Evolutionary conservation across 768 basidiomycete species (phyloP).

Genomic region (Neoboletus subvelutipes): DNA sequence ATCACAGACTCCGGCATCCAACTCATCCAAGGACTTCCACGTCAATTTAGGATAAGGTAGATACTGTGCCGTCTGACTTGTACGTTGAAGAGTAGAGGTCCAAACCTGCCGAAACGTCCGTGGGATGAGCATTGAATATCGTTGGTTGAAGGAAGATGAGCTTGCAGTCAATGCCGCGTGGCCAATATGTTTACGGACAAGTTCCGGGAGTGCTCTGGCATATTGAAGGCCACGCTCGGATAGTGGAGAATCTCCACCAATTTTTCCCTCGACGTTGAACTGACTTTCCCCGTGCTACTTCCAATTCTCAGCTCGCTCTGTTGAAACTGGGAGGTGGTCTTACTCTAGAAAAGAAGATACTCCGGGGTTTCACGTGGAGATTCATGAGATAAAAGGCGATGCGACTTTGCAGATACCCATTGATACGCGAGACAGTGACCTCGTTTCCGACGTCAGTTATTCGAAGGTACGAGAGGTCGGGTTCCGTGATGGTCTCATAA

Average conservation of each 20-base stretch:
- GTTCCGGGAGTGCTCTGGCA: slow-evolving; percentile 76
- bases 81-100: slow-evolving; percentile 96
- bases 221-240: slow-evolving; percentile 86
- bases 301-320: slow-evolving; percentile 2
- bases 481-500: slow-evolving; percentile 94
- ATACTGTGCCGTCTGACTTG: slow-evolving; percentile 82
- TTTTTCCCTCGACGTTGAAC: slow-evolving; percentile 94
- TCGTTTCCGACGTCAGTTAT: slow-evolving; percentile 93
- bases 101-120: slow-evolving; percentile 64
- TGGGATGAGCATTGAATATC: background rate
- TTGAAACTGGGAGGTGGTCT: slow-evolving; percentile 27
- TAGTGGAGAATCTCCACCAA: slow-evolving; percentile 93
- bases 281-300: slow-evolving; percentile 94
- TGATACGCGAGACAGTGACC: slow-evolving; percentile 82
- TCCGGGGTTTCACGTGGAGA: slow-evolving; percentile 92
- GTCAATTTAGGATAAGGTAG: slow-evolving; percentile 90
- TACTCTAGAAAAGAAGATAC: slow-evolving; percentile 94
- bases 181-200: slow-evolving; percentile 90
- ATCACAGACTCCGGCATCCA: slow-evolving; percentile 99
- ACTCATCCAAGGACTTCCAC: slow-evolving; percentile 98
- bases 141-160: slow-evolving; percentile 5
- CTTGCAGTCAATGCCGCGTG: slow-evolving; percentile 81
- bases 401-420: slow-evolving; percentile 94
- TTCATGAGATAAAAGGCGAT: slow-evolving; percentile 99
- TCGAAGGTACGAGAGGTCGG: slow-evolving; percentile 83